A percentile compares a stretch with the other conserved stretches of the same genome.
These are phyloP conservation scores for Poa pratensis DNA, from an alignment of 176 grass and related monocot genomes.

Conservation along the genomic window DNA sequence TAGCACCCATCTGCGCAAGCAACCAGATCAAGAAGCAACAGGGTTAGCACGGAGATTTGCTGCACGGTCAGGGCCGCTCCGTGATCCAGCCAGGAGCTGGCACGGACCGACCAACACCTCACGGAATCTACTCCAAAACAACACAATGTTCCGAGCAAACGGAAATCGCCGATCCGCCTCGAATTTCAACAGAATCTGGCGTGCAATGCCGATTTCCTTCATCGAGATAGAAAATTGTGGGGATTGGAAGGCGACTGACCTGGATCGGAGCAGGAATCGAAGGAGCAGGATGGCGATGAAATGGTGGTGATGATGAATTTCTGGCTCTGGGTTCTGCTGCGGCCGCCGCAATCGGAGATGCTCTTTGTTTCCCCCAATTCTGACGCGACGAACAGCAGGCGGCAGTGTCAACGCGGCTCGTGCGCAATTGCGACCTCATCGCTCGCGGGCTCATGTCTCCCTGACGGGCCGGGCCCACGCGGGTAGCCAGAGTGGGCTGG, in stretches of 20 bases:
- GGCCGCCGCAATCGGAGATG: constrained; percentile 16
- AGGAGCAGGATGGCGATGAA: not conserved
- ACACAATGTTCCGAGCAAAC: not conserved
- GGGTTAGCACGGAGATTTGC: not conserved
- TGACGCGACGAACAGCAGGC: constrained; percentile 20
- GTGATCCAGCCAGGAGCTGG: not conserved
- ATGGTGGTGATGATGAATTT: too few species aligned
- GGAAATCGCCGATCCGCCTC: not conserved
- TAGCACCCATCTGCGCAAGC: constrained; percentile 8
- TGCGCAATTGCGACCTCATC: not conserved
- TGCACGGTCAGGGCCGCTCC: not conserved
- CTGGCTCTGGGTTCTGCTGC: not conserved
- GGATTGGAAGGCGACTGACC: constrained; percentile 10
- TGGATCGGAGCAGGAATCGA: constrained; percentile 16
- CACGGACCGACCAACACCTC: not conserved
- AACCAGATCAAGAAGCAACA: constrained; percentile 43
- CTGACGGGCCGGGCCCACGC: not conserved
- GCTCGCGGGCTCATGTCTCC: not conserved
- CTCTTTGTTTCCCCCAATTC: constrained; percentile 18
- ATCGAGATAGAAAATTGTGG: too few species aligned
- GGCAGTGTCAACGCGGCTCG: not conserved
- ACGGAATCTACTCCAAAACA: not conserved
- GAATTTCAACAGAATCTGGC: constrained; percentile 10
- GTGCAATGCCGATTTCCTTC: not conserved
- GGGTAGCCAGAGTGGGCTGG: not conserved